Evolutionary conservation across 2,329 filamentous ascomycete species (phyloP).

Genomic region (Berkeleyomyces rouxiae): DNA sequence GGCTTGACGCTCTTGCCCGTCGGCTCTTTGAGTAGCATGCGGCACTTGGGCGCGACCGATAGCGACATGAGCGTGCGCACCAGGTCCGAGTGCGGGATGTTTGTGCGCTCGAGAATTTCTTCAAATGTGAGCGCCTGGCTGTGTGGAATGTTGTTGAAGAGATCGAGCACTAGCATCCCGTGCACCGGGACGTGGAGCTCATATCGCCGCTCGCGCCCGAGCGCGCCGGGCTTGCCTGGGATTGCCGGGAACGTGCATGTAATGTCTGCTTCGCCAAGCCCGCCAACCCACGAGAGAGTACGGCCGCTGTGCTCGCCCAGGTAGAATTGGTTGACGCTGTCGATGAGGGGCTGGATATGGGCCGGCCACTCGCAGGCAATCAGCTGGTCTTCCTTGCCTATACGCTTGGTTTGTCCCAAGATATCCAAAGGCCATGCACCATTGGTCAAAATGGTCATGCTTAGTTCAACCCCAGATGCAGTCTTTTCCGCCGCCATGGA

Average conservation of each 20-base stretch:
- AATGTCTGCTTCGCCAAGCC: slow-evolving; percentile 66
- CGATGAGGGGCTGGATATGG: slow-evolving; percentile 4
- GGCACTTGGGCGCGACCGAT: slow-evolving; percentile 66
- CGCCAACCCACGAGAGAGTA: slow-evolving; percentile 65
- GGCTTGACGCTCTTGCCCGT: slow-evolving; percentile 60
- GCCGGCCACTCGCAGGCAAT: slow-evolving; percentile 18
- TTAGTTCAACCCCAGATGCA: slow-evolving; percentile 48
- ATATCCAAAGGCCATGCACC: slow-evolving; percentile 92
- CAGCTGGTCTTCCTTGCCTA: slow-evolving; percentile 27
- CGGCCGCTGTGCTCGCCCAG: slow-evolving; percentile 73
- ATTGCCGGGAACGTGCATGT: slow-evolving; percentile 60
- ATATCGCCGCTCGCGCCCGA: slow-evolving; percentile 55
- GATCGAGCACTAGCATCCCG: slow-evolving; percentile 72
- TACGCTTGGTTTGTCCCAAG: slow-evolving; percentile 40
- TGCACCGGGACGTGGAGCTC: slow-evolving; percentile 88
- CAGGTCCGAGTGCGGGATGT: slow-evolving; percentile 59
- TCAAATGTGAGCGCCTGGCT: slow-evolving; percentile 36
- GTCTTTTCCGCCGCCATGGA: slow-evolving; percentile 23
- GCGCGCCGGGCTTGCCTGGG: slow-evolving; percentile 46
- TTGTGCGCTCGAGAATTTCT: slow-evolving; percentile 69
- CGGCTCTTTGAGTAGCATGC: slow-evolving; percentile 66
- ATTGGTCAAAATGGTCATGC: slow-evolving; percentile 72
- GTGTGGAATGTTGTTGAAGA: slow-evolving; percentile 65
- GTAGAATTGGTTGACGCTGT: slow-evolving; percentile 67
- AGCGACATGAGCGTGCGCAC: slow-evolving; percentile 65